These are phyloP conservation scores for Immersiella caudata DNA, from an alignment of 495 filamentous ascomycete species.

Conservation along the genomic window DNA sequence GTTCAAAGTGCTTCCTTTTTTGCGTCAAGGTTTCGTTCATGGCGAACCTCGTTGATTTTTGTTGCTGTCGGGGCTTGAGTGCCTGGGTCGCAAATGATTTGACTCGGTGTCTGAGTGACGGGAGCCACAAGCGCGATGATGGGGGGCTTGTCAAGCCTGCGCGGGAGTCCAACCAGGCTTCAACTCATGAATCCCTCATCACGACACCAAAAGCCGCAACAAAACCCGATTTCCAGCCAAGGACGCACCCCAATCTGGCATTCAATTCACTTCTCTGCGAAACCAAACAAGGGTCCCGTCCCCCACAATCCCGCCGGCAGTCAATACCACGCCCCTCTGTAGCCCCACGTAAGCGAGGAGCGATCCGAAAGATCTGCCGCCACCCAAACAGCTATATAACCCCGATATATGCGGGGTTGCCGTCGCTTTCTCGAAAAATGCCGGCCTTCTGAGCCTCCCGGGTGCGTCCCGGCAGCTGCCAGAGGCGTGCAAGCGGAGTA, in stretches of 20 bases:
- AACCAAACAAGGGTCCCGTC: background rate
- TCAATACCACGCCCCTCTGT: background rate
- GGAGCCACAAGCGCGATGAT: no score
- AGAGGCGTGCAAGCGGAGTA: background rate
- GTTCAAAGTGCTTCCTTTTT: no score
- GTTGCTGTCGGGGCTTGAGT: no score
- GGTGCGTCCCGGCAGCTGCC: background rate
- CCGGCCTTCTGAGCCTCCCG: background rate
- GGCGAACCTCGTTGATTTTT: no score
- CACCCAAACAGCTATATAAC: no score
- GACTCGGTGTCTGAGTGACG: no score
- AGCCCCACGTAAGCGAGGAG: background rate
- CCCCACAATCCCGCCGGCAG: background rate
- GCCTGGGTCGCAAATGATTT: no score
- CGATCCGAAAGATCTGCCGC: constrained; percentile 4
- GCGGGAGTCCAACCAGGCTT: no score
- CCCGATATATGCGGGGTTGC: constrained; percentile 3
- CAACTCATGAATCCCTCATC: background rate
- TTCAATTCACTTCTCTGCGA: background rate
- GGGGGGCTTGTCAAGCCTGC: no score
- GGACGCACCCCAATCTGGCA: background rate
- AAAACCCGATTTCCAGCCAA: background rate
- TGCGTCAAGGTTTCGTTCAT: no score
- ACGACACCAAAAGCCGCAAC: background rate
- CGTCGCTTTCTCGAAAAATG: background rate